A percentile compares a stretch with the other conserved stretches of the same genome.
These are phyloP conservation scores for Crithidia fasciculata DNA, from an alignment of 208 protist genomes.

Conservation along the genomic window DNA sequence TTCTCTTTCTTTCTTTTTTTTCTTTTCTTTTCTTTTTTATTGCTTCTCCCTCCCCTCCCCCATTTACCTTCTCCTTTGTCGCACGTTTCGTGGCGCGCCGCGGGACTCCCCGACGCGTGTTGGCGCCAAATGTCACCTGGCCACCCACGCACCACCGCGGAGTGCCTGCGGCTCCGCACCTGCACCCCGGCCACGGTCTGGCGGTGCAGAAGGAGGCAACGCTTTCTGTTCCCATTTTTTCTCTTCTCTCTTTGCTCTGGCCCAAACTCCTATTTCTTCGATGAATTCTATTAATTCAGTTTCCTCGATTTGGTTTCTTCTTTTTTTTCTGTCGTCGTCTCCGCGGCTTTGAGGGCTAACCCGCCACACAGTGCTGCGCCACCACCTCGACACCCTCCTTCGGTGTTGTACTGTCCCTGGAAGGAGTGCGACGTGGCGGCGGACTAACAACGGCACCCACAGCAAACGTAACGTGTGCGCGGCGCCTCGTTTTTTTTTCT, in stretches of 20 bases:
- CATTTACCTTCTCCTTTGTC: neutral
- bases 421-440: neutral
- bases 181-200: too few species aligned
- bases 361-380: too few species aligned
- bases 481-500: too few species aligned
- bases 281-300: too few species aligned
- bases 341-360: neutral
- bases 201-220: too few species aligned
- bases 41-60: neutral
- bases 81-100: neutral
- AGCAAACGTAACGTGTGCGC: neutral
- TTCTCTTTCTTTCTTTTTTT: neutral
- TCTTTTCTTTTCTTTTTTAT: neutral
- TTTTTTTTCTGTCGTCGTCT: neutral
- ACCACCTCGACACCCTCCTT: neutral
- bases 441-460: too few species aligned
- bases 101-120: neutral
- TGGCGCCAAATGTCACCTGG: slow-evolving; percentile 1
- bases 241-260: too few species aligned
- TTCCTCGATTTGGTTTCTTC: neutral
- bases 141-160: neutral
- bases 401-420: neutral
- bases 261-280: neutral
- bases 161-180: neutral
- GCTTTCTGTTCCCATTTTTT: too few species aligned